Conservation (phyloP, 257 asterid species). For the Cordia subcordata region DNA sequence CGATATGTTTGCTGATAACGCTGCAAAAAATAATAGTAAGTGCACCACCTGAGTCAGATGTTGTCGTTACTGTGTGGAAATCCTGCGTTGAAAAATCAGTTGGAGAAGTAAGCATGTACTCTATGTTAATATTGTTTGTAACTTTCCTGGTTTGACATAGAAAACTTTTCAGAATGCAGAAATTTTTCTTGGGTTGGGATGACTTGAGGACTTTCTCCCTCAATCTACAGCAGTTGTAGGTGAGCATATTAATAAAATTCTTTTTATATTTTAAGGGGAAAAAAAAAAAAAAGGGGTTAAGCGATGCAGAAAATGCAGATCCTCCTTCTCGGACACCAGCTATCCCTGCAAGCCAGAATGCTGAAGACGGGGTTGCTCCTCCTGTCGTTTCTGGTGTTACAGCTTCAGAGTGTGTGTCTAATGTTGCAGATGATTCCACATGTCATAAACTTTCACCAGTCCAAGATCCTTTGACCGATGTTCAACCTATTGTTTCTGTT, state of each 20-base stretch:
- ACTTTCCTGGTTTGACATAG: constrained; percentile 17
- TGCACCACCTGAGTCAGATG: constrained; percentile 24
- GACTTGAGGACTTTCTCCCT: constrained; percentile 39
- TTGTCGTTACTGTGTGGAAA: constrained; percentile 26
- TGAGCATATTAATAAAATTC: too few relatives aligned
- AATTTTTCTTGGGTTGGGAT: constrained; percentile 35
- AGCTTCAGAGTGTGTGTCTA: constrained; percentile 18
- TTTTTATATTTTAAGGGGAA: too few relatives aligned
- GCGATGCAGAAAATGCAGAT: constrained; percentile 29
- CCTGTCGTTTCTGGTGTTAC: constrained; percentile 21
- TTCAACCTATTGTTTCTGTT: constrained; percentile 32
- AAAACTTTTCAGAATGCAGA: constrained; percentile 42
- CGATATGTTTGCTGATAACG: constrained; percentile 35
- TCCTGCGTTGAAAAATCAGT: constrained; percentile 32
- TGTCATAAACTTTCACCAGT: constrained; percentile 30
- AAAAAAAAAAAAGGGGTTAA: too few relatives aligned
- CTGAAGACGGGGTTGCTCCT: constrained; percentile 21
- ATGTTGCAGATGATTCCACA: constrained; percentile 21
- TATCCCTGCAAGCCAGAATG: constrained; percentile 19
- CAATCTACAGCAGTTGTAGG: constrained; percentile 27
- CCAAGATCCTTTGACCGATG: constrained; percentile 30
- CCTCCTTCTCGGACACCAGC: constrained; percentile 23
- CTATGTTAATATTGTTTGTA: constrained; percentile 6
- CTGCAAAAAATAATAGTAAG: constrained; percentile 42
- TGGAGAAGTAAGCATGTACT: constrained; percentile 42